phyloP scores from a whole-genome alignment of 2,329 filamentous ascomycete genomes.

The Neophaeococcomyces aloes region DNA sequence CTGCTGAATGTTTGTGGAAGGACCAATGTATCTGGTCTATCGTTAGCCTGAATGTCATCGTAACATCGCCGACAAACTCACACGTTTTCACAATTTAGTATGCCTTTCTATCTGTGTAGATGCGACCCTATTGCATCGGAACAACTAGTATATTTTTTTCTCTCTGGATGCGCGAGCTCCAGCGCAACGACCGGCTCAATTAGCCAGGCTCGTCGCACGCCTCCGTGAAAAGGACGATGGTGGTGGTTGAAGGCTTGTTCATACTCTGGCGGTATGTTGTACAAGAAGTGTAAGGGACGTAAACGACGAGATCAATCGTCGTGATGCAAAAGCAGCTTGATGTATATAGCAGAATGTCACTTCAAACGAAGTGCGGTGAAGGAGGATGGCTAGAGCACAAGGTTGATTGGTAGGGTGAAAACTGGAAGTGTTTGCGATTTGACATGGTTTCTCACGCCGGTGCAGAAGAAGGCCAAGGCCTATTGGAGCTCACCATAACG shows the following conservation, averaged over 20 bases:
- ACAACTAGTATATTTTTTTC: not conserved
- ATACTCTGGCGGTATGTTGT: constrained; percentile 19
- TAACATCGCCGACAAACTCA: not conserved
- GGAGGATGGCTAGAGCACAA: not conserved
- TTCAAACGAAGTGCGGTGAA: constrained; percentile 7
- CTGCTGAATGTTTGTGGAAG: not conserved
- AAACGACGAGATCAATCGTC: too few species aligned
- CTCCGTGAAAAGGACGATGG: constrained; percentile 22
- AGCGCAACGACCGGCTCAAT: constrained; percentile 11
- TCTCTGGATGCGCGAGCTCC: constrained; percentile 1
- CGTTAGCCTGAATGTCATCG: not conserved
- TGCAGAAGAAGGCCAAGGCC: not conserved
- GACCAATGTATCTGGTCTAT: not conserved
- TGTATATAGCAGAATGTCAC: constrained; percentile 1
- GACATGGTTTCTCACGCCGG: not conserved
- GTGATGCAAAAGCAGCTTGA: too few species aligned
- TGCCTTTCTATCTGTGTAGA: not conserved
- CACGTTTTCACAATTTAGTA: constrained; percentile 7
- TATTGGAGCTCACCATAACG: too few species aligned
- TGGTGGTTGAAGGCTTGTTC: constrained; percentile 22
- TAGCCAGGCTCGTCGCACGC: constrained; percentile 23
- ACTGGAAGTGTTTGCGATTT: not conserved
- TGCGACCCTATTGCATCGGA: constrained; percentile 1
- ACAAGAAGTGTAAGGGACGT: too few species aligned
- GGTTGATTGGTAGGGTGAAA: not conserved